These are phyloP conservation scores for Secale cereale DNA, from an alignment of 176 grass and related monocot species.

Conservation along the genomic window DNA sequence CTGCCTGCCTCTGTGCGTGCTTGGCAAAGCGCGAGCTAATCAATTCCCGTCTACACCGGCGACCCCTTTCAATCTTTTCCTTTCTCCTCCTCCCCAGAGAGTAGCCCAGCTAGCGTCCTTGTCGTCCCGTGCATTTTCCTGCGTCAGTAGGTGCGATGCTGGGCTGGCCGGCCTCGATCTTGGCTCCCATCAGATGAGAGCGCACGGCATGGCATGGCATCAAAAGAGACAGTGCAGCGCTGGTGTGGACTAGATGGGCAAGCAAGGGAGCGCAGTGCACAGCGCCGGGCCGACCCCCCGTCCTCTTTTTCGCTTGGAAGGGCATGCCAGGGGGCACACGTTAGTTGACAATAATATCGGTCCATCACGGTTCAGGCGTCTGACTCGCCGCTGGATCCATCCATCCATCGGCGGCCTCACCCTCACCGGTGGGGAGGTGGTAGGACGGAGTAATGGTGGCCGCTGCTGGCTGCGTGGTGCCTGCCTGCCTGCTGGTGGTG, in stretches of 20 bases:
- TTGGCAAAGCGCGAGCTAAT: conserved; percentile 19
- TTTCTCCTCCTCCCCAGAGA: background rate
- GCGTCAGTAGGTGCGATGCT: background rate
- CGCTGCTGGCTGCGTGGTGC: background rate
- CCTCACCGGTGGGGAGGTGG: conserved; percentile 1
- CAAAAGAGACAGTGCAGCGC: conserved; percentile 31
- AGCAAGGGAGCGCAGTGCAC: background rate
- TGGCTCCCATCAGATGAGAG: conserved; percentile 20
- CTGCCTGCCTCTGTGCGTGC: background rate
- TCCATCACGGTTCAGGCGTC: conserved; percentile 47
- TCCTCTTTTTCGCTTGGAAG: conserved; percentile 15
- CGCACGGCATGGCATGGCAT: conserved; percentile 8
- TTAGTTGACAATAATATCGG: conserved; percentile 55
- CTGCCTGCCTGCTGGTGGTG: background rate
- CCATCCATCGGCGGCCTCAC: background rate
- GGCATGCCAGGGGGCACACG: conserved; percentile 46
- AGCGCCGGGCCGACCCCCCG: conserved; percentile 22
- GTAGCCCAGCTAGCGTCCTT: conserved; percentile 31
- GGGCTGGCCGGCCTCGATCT: conserved; percentile 8
- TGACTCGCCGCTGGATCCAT: conserved; percentile 7
- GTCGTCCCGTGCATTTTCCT: conserved; percentile 17
- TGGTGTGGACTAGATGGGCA: conserved; percentile 53
- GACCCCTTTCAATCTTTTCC: conserved; percentile 23
- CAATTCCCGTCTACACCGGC: conserved; percentile 27
- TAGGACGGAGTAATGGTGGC: conserved; percentile 29